phyloP scores from a whole-genome alignment of 2,329 filamentous ascomycete species.

The Fusarium sp. region DNA sequence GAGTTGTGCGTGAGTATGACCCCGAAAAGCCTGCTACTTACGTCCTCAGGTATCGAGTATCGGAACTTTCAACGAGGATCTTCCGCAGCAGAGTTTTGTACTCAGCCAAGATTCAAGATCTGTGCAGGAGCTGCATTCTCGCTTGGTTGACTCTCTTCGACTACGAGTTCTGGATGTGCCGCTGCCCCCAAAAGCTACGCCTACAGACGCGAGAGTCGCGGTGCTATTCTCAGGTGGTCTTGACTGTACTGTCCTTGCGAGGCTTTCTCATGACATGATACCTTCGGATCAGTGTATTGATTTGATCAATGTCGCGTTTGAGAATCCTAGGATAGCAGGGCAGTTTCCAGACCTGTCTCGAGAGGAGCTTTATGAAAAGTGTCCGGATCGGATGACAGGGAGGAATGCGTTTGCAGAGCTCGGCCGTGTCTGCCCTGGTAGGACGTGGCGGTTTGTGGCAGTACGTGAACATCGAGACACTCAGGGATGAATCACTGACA shows the following conservation, averaged over 20 bases:
- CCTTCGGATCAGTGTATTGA: slow-evolving; percentile 78
- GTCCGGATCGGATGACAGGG: slow-evolving; percentile 90
- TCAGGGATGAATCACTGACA: background rate
- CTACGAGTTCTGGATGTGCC: slow-evolving; percentile 75
- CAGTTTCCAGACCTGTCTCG: slow-evolving; percentile 55
- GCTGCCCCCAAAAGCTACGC: slow-evolving; percentile 56
- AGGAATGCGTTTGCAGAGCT: slow-evolving; percentile 84
- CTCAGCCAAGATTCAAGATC: slow-evolving; percentile 55
- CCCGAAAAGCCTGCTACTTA: slow-evolving; percentile 55
- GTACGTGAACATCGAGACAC: slow-evolving; percentile 53
- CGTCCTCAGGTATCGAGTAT: slow-evolving; percentile 63
- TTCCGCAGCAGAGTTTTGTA: slow-evolving; percentile 50
- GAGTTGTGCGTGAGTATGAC: slow-evolving; percentile 48
- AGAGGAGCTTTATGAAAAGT: slow-evolving; percentile 75
- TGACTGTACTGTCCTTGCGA: slow-evolving; percentile 89
- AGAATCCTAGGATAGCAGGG: slow-evolving; percentile 83
- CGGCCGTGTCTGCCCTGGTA: slow-evolving; percentile 71
- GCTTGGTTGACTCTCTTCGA: slow-evolving; percentile 70
- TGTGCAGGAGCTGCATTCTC: slow-evolving; percentile 63
- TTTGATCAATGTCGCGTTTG: slow-evolving; percentile 94
- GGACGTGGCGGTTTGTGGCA: slow-evolving; percentile 85
- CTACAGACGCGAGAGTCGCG: slow-evolving; percentile 68
- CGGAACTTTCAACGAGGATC: slow-evolving; percentile 61
- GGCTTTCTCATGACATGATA: slow-evolving; percentile 81
- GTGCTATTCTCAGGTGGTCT: slow-evolving; percentile 94